Percentiles rank a stretch among this genome's conserved stretches.
Conservation (phyloP, 1,284 basidiomycete species). For the Volvariella surrecta region DNA sequence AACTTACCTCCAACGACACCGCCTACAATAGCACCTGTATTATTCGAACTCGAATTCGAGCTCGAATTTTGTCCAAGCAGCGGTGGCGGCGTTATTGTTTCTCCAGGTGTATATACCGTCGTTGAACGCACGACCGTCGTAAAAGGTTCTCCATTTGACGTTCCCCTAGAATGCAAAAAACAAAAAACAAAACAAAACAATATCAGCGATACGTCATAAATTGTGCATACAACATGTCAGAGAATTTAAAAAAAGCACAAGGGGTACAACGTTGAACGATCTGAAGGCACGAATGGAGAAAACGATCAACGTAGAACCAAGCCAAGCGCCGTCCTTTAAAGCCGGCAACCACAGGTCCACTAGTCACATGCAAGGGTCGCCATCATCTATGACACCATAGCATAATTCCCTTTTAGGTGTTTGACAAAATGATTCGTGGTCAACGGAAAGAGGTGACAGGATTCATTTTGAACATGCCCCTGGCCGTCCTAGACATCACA, state of each 20-base stretch:
- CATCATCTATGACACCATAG: no score
- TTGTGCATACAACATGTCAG: slow-evolving; percentile 60
- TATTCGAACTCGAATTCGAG: slow-evolving; percentile 16
- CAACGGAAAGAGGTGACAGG: no score
- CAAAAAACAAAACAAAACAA: slow-evolving; percentile 13
- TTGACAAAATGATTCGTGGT: no score
- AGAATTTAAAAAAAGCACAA: slow-evolving; percentile 39
- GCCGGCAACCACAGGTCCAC: no score
- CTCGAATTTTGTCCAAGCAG: background rate
- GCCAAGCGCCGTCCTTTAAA: no score
- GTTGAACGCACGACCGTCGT: slow-evolving; percentile 3
- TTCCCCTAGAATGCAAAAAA: background rate
- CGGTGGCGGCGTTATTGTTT: slow-evolving; percentile 10
- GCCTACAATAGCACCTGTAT: slow-evolving; percentile 61
- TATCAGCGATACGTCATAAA: slow-evolving; percentile 30
- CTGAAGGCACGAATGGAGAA: no score
- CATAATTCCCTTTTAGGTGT: no score
- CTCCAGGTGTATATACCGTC: slow-evolving; percentile 13
- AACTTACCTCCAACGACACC: slow-evolving; percentile 53
- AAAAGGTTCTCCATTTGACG: background rate
- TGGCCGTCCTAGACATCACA: no score
- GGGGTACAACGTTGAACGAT: no score
- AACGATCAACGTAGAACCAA: no score
- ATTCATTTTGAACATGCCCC: no score
- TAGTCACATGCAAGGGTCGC: no score